A percentile compares a stretch with the other conserved stretches of the same genome.
Evolutionary conservation across 495 filamentous ascomycete species (phyloP).

Genomic region (Podospora anserina): DNA sequence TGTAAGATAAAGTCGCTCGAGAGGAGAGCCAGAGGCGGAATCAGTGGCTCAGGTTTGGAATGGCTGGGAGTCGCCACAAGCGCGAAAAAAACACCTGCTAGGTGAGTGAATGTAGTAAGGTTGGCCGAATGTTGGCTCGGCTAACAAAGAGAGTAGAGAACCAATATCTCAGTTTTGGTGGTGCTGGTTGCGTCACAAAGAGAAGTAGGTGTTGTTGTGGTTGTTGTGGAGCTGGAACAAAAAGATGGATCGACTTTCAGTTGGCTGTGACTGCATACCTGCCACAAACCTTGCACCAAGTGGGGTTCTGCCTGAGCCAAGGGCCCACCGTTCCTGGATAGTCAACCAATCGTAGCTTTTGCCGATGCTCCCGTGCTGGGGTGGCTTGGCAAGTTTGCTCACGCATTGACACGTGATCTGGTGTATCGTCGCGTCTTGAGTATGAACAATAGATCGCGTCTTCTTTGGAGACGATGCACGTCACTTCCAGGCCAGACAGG

Average conservation of each 20-base stretch:
- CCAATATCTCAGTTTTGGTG: not conserved
- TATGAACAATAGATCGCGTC: conserved; percentile 13
- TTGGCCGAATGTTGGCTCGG: not conserved
- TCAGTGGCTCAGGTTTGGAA: not conserved
- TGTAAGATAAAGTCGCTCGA: not conserved
- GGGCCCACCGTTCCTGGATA: conserved; percentile 5
- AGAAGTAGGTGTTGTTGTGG: not conserved
- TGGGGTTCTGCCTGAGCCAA: not conserved
- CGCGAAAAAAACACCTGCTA: not conserved
- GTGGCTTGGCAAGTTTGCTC: not conserved
- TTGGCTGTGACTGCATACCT: not conserved
- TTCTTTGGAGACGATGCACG: not conserved
- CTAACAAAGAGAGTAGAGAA: not conserved
- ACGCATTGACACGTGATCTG: conserved; percentile 22
- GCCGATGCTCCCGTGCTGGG: not conserved
- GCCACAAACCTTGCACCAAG: not conserved
- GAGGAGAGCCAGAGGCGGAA: not conserved
- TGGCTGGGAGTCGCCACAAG: not conserved
- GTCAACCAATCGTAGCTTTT: conserved; percentile 1
- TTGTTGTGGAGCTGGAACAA: not conserved
- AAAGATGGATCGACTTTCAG: not conserved
- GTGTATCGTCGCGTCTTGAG: conserved; percentile 18
- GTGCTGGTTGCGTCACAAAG: not conserved
- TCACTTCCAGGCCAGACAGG: not conserved
- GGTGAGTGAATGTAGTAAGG: not conserved